Evolutionary conservation across 805 yeast species (phyloP).

Genomic region (Starmerella bombi): DNA sequence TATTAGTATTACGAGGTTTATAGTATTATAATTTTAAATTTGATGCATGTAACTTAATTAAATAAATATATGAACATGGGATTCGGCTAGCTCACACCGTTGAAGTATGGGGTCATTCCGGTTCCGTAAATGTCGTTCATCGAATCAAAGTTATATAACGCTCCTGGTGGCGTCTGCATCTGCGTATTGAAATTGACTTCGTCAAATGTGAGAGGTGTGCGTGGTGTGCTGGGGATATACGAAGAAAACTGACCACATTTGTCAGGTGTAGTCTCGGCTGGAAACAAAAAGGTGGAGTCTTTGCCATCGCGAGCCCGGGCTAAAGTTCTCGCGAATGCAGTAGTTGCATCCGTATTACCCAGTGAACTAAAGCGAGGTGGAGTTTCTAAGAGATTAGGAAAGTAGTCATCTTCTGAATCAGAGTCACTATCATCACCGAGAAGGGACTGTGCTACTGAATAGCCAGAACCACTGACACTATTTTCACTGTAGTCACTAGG

Average conservation of each 20-base stretch:
- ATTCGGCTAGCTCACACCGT: too few species aligned
- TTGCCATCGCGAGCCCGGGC: slow-evolving; percentile 15
- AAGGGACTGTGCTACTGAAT: not conserved
- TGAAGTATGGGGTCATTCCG: slow-evolving; percentile 17
- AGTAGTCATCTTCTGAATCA: slow-evolving; percentile 9
- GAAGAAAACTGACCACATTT: slow-evolving; percentile 8
- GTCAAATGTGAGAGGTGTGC: slow-evolving; percentile 5
- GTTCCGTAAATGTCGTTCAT: slow-evolving; percentile 7
- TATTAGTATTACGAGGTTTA: not conserved
- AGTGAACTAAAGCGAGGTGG: slow-evolving; percentile 17
- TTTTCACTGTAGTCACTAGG: not conserved
- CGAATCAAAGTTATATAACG: slow-evolving; percentile 9
- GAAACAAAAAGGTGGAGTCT: slow-evolving; percentile 17
- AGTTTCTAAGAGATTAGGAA: slow-evolving; percentile 3
- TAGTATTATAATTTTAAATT: too few species aligned
- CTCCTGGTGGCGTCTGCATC: slow-evolving; percentile 18
- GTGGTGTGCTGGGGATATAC: slow-evolving; percentile 14
- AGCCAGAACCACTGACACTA: not conserved
- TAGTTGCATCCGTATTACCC: slow-evolving; percentile 17
- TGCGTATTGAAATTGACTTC: slow-evolving; percentile 6
- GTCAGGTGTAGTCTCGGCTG: slow-evolving; percentile 11
- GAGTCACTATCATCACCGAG: slow-evolving; percentile 3
- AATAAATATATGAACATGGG: too few species aligned
- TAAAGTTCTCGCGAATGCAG: slow-evolving; percentile 18
- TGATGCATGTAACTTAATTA: too few species aligned